Conservation (phyloP, 495 filamentous ascomycete species). For the Lepidopterella palustris region DNA sequence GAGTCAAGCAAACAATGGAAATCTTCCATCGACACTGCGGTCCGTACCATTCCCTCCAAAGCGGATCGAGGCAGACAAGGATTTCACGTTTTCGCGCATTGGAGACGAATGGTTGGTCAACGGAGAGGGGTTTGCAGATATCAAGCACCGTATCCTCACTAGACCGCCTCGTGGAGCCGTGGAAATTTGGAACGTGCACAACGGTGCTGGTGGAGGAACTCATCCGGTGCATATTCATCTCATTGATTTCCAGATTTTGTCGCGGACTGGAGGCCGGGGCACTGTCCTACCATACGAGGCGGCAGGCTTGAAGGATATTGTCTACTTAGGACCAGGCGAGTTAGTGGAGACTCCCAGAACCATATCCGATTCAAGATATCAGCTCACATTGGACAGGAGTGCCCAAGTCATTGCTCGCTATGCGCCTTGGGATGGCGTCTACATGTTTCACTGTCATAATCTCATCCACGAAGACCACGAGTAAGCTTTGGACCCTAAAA, state of each 20-base stretch:
- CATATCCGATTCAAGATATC: not conserved
- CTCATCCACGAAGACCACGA: conserved; percentile 55
- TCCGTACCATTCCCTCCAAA: conserved; percentile 31
- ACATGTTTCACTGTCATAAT: conserved; percentile 44
- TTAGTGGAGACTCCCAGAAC: conserved; percentile 30
- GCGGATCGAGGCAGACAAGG: conserved; percentile 29
- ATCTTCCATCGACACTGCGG: conserved; percentile 32
- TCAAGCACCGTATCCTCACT: conserved; percentile 46
- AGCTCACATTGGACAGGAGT: not conserved
- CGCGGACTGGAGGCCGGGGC: conserved; percentile 38
- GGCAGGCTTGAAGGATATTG: conserved; percentile 47
- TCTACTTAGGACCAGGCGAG: conserved; percentile 45
- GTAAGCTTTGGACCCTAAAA: conserved; percentile 3
- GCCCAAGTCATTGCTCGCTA: conserved; percentile 42
- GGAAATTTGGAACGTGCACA: conserved; percentile 44
- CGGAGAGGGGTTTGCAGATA: conserved; percentile 44
- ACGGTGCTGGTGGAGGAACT: conserved; percentile 8
- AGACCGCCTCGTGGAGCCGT: conserved; percentile 41
- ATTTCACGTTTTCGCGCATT: conserved; percentile 43
- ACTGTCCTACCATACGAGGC: conserved; percentile 44
- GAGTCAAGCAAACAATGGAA: conserved; percentile 35
- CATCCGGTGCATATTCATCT: conserved; percentile 50
- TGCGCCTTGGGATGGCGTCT: conserved; percentile 49
- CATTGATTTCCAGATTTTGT: conserved; percentile 50
- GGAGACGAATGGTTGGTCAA: conserved; percentile 46